Base-by-base conservation (phyloP, 2,329 filamentous ascomycete genomes). In the Lecanosticta acicola region DNA sequence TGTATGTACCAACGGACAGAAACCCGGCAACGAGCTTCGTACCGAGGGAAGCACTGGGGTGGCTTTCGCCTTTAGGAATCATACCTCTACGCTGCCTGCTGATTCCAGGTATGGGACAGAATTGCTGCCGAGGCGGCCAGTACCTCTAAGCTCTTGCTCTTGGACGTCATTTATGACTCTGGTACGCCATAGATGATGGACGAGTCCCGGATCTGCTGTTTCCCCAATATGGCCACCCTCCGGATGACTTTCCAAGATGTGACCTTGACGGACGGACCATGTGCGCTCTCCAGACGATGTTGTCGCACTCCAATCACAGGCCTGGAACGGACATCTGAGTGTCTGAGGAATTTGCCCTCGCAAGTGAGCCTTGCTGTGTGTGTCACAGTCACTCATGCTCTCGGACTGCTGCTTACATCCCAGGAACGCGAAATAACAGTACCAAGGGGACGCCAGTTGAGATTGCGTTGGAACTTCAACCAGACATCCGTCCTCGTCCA, bases 341-440 rank as follows among this genome's bases (percentile, higher is more conserved):
- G 19, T 32, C 18, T 32, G 42, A 1, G 57, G 56, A 14, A 58
- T 36, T 3, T 45, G 20, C 4, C 43, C 50, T 8, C 36, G 42
- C 21, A 55, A 50, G 35, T 57, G 54, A 9, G 26, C 32, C 29
- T 41, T 47, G 19, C 46, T 52, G 36, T 59, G 54, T 1, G 18
- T 38, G 3, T 59, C 45, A 53, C 54, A 59, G 11, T 33, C 9
- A 5, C 13, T 17, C 1, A 50, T 24, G 32, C 48, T 41, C 1
- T 37, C 40, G 11, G 47, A 48, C 13, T 20, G 33, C 16, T 47
- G 21, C 3, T 39, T 4, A 42, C 56, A 59, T 11, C 43, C 45
- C 26, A 60, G 50, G 39, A 54, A 51, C 4, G 42, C 32, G 41
- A 53, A 57, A 2, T 49, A 51, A 43, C 54, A 57, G 32, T 38